Evolutionary conservation across 768 basidiomycete species (phyloP), one percentile per base, ranked within the genome.

Genomic region (Boletus patriciae): DNA sequence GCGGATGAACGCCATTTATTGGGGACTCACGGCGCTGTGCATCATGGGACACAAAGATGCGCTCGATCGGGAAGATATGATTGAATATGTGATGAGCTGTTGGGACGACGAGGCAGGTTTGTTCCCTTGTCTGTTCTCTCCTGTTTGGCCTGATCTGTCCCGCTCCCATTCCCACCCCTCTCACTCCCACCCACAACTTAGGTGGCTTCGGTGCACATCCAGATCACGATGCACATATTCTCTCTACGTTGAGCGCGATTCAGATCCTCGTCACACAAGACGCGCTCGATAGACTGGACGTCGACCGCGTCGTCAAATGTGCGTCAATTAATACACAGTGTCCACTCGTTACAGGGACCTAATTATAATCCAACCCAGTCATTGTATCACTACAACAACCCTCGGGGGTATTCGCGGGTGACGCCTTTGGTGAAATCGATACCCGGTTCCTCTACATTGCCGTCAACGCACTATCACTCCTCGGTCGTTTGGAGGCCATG

Each of bases 1-100:
- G 8, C 90, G 96, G 8, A 78, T 99, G 73, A 98, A 98, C 71
- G 96, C 94, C 3, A 79, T 98, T 9, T 99, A 97, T 72, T 99
- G 97, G 97, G 97, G 94, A 9, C 77, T 94, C 40, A 93, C 90
- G 0, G 94, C 97, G 0, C 76, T 96, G 3, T 89, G 81, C 37
- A 77, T 94, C 45, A 90, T 98, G 86, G 83, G 80, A 1, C 82
- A 81, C 44, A 76, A 83, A 52, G 88, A 94, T 47, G 92, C 92
- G 0, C 76, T 99, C 50, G 82, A 90, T 62, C 76, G 86, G 40
- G 84, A 92, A 25, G 93, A 92, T 60, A 91, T 91, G 81, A 82
- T 98, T 31, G 80, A 80, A 3, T 98, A 91, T 69, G 93, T 98
- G 50, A 82, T 94, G 85, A 87, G 85, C 62, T 99, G 97, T 71